These are phyloP conservation scores for Magnaporthiopsis incrustans DNA, from an alignment of 2,329 filamentous ascomycete species.

Conservation along the genomic window DNA sequence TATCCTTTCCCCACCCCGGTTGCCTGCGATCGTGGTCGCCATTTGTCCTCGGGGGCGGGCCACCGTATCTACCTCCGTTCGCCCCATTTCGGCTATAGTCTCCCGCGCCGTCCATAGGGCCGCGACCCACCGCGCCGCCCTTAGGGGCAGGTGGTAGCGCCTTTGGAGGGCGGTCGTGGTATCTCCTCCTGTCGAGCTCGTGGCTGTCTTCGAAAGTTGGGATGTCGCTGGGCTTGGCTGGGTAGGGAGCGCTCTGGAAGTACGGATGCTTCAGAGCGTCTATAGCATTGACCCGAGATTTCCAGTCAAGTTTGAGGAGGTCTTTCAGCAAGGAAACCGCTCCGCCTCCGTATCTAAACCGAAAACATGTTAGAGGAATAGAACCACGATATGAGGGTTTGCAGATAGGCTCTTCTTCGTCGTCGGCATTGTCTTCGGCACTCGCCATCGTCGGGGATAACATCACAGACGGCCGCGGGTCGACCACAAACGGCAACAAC, in stretches of 20 bases:
- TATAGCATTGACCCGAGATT: slow-evolving; percentile 79
- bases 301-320: slow-evolving; percentile 83
- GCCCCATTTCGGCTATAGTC: slow-evolving; percentile 42
- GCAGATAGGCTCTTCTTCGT: too few species aligned
- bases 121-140: slow-evolving; percentile 79
- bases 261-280: slow-evolving; percentile 91
- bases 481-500: too few species aligned
- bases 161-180: slow-evolving; percentile 69
- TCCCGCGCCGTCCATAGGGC: slow-evolving; percentile 39
- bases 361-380: slow-evolving; percentile 14
- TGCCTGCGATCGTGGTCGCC: slow-evolving; percentile 26
- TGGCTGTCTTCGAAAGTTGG: slow-evolving; percentile 91
- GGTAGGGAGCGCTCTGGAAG: slow-evolving; percentile 71
- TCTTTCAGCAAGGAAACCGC: slow-evolving; percentile 76
- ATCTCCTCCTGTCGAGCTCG: slow-evolving; percentile 89
- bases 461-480: too few species aligned
- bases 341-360: slow-evolving; percentile 50
- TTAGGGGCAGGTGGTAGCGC: slow-evolving; percentile 84
- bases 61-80: slow-evolving; percentile 36
- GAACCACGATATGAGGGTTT: not conserved
- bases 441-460: too few species aligned
- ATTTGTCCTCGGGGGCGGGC: slow-evolving; percentile 27
- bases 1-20: slow-evolving; percentile 48
- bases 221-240: slow-evolving; percentile 77
- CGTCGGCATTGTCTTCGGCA: too few species aligned